Evolutionary conservation across 257 asterid genomes (phyloP).

Genomic region (Henckelia pumila): DNA sequence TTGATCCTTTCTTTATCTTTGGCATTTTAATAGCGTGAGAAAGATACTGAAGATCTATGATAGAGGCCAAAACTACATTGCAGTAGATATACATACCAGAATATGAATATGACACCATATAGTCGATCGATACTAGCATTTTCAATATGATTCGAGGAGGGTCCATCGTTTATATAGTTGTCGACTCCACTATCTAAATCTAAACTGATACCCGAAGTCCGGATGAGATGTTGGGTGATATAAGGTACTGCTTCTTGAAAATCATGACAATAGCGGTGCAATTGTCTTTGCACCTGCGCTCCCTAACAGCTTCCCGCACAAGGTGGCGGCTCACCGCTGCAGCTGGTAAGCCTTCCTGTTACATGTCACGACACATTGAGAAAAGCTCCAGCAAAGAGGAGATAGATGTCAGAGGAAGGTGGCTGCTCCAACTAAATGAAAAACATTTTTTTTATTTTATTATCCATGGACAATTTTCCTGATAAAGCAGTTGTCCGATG

Average conservation of each 20-base stretch:
- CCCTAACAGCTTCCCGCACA: slow-evolving; percentile 85
- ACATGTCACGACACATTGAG: background rate
- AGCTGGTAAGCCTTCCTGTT: slow-evolving; percentile 66
- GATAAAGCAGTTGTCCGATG: background rate
- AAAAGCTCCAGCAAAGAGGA: background rate
- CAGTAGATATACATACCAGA: background rate
- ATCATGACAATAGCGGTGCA: slow-evolving; percentile 75
- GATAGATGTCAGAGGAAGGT: background rate
- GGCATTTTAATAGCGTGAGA: background rate
- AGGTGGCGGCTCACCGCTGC: slow-evolving; percentile 66
- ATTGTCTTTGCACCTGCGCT: slow-evolving; percentile 85
- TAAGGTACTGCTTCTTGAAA: slow-evolving; percentile 35
- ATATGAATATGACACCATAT: background rate
- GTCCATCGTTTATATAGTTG: background rate
- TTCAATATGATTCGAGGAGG: background rate
- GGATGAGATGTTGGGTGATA: background rate
- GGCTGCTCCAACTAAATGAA: background rate
- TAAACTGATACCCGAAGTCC: background rate
- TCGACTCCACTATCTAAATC: background rate
- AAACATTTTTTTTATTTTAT: no score
- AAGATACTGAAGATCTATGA: background rate
- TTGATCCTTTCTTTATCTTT: background rate
- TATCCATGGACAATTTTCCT: background rate
- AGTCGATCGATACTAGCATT: background rate
- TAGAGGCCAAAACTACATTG: background rate